Conservation (phyloP, 2,329 filamentous ascomycete genomes). For the Aspergillus cejpii region DNA sequence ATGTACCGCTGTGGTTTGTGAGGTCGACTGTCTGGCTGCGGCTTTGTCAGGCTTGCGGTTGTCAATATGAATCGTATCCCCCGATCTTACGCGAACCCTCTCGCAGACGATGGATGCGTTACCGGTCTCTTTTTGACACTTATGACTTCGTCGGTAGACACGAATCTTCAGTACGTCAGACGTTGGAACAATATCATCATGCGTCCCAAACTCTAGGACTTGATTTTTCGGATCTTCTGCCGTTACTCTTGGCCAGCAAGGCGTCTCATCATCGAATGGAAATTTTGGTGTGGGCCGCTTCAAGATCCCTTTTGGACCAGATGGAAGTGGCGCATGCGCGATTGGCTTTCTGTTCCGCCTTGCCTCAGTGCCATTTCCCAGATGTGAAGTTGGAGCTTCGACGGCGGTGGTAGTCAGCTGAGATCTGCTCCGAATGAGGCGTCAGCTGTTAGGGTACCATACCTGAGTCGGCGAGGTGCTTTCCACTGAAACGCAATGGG, state of each 20-base stretch:
- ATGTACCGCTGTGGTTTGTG: not conserved
- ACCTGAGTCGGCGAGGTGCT: not conserved
- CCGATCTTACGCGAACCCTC: not conserved
- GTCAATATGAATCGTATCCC: not conserved
- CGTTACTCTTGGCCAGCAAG: too few relatives aligned
- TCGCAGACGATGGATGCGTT: not conserved
- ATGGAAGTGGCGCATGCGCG: too few relatives aligned
- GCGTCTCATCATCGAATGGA: too few relatives aligned
- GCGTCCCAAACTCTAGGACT: not conserved
- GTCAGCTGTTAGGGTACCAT: not conserved
- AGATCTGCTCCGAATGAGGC: too few relatives aligned
- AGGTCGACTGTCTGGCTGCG: not conserved
- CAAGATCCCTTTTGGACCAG: too few relatives aligned
- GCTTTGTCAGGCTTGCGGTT: not conserved
- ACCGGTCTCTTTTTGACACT: not conserved
- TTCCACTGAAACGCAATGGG: not conserved
- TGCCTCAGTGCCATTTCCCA: too few relatives aligned
- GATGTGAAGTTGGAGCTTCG: too few relatives aligned
- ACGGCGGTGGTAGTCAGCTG: too few relatives aligned
- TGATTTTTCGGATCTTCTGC: too few relatives aligned
- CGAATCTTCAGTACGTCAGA: not conserved
- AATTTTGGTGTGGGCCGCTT: too few relatives aligned
- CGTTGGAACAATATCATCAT: not conserved
- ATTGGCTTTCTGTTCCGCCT: too few relatives aligned
- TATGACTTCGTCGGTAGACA: not conserved